phyloP scores from a whole-genome alignment of 1,284 basidiomycete genomes.

The Psilocybe mexicana region DNA sequence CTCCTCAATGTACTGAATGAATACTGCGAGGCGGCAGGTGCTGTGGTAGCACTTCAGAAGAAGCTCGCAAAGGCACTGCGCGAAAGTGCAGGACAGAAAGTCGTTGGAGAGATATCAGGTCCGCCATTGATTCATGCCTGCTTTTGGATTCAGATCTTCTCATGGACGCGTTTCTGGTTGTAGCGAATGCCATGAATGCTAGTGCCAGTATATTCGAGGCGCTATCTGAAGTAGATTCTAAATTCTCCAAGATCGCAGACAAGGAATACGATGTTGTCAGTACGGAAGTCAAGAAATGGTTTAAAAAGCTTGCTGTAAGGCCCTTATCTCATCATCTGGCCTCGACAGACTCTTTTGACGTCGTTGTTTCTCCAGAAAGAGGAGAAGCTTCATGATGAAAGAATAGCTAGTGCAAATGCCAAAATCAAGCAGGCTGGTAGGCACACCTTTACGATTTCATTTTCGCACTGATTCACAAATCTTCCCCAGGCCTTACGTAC shows the following conservation, averaged over 20 bases:
- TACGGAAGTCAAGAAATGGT: conserved; percentile 77
- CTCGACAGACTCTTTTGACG: conserved; percentile 3
- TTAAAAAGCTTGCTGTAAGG: conserved; percentile 76
- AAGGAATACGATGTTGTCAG: conserved; percentile 70
- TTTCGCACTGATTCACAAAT: background rate
- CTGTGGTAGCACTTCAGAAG: conserved; percentile 68
- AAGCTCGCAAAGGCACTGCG: conserved; percentile 68
- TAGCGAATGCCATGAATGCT: conserved; percentile 66
- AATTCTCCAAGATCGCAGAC: conserved; percentile 72
- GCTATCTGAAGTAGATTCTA: conserved; percentile 66
- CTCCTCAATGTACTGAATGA: conserved; percentile 68
- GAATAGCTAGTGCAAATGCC: conserved; percentile 64
- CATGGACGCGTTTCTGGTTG: conserved; percentile 5
- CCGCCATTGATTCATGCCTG: conserved; percentile 18
- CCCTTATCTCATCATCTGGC: background rate
- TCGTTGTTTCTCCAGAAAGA: conserved; percentile 59
- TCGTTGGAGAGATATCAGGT: conserved; percentile 65
- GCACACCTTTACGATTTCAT: background rate
- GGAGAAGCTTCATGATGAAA: conserved; percentile 74
- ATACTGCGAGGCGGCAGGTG: conserved; percentile 68
- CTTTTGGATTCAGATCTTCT: background rate
- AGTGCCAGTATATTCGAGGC: conserved; percentile 68
- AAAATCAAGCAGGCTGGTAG: conserved; percentile 77
- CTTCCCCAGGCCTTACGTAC: conserved; percentile 57
- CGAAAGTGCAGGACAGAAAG: conserved; percentile 62